phyloP scores from a whole-genome alignment of 2,329 filamentous ascomycete genomes.

The Penicillium sp. region DNA sequence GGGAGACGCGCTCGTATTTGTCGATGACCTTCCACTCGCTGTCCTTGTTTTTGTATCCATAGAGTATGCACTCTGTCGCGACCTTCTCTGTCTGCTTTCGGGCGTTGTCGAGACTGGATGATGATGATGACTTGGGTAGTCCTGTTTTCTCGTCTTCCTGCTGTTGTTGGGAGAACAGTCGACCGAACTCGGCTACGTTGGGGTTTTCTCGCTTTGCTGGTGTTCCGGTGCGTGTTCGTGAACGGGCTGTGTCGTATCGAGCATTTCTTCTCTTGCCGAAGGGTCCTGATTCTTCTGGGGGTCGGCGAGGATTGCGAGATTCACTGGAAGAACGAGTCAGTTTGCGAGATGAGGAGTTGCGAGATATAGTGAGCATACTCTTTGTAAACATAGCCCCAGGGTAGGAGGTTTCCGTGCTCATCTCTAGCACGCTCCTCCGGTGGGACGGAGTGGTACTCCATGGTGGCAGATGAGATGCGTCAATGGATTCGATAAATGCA shows the following conservation, averaged over 20 bases:
- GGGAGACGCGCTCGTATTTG: slow-evolving; percentile 79
- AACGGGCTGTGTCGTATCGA: slow-evolving; percentile 44
- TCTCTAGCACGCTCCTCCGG: slow-evolving; percentile 60
- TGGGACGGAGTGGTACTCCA: slow-evolving; percentile 65
- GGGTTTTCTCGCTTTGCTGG: slow-evolving; percentile 57
- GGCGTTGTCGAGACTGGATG: slow-evolving; percentile 40
- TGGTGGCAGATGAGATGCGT: slow-evolving; percentile 26
- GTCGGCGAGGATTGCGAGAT: slow-evolving; percentile 49
- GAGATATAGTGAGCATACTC: slow-evolving; percentile 47
- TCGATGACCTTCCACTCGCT: slow-evolving; percentile 77
- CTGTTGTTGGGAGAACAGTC: slow-evolving; percentile 45
- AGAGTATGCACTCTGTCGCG: slow-evolving; percentile 76
- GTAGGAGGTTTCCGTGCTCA: slow-evolving; percentile 55
- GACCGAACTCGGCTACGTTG: slow-evolving; percentile 47
- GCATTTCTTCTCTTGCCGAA: slow-evolving; percentile 55
- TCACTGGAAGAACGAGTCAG: slow-evolving; percentile 32
- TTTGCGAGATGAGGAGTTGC: background rate
- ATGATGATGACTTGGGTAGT: slow-evolving; percentile 40
- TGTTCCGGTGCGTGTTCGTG: slow-evolving; percentile 57
- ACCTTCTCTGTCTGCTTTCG: slow-evolving; percentile 47
- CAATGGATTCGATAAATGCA: background rate
- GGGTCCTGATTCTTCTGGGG: slow-evolving; percentile 58
- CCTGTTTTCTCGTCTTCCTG: slow-evolving; percentile 42
- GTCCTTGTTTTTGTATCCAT: slow-evolving; percentile 71
- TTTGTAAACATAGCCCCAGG: slow-evolving; percentile 62